Evolutionary conservation across 2,329 filamentous ascomycete species (phyloP), one percentile per base, ranked within the genome.

Genomic region (Microcera coccophila): DNA sequence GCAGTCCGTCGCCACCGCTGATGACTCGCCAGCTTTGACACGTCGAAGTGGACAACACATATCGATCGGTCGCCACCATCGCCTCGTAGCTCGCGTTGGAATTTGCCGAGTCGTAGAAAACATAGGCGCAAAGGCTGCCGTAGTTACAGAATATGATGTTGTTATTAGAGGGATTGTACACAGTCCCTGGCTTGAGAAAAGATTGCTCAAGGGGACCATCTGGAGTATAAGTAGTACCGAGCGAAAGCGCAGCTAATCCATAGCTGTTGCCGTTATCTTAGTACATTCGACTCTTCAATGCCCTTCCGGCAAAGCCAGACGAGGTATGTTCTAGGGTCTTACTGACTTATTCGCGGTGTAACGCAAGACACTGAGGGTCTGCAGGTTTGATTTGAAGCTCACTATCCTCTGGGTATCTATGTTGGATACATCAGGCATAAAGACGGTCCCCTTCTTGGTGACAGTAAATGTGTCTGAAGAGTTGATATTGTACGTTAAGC

Each of bases 401-500:
- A 63, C 26, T 17, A 59, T 53, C 24, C 49, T 59, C 26, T 20
- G 53, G 33, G 53, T 60, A 49, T 62, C 63, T 47, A 65, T 63
- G 31, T 37, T 54, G 10, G 47, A 49, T 55, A 72, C 49, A 33
- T 64, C 54, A 1, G 67, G 54, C 3, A 68, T 49, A 1, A 58
- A 51, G 1, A 69, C 60, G 15, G 55, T 51, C 1, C 66, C 67
- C 0, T 54, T 48, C 1, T 24, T 45, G 3, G 62, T 55, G n/a
- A 66, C 41, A 3, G 64, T 54, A 3, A 51, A 39, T 1, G 50
- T 54, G 19, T 60, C 58, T 20, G 65, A 60, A 2, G 58, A 44
- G 15, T 70, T 66, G 34, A 67, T 61, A 4, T 64, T 59, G 43
- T 69, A 71, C 1, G 63, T 66, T 3, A 72, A 53, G 17, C 62